phyloP scores from a whole-genome alignment of 2,329 filamentous ascomycete genomes.

The Fusarium begoniae region DNA sequence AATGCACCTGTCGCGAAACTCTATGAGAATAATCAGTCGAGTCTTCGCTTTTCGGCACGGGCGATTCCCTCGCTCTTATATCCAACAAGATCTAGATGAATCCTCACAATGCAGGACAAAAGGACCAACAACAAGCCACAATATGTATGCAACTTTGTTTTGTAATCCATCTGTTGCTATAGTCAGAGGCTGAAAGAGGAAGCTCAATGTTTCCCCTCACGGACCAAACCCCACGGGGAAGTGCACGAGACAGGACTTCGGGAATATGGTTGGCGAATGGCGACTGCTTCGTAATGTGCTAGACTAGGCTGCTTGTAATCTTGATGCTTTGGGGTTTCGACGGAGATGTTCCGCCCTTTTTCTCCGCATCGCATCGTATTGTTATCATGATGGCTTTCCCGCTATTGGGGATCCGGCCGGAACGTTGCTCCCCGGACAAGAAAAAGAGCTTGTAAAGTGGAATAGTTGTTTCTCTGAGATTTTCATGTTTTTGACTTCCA shows the following conservation, averaged over 20 bases:
- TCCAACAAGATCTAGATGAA: background rate
- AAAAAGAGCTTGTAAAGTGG: background rate
- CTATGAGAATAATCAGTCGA: background rate
- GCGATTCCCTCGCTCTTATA: background rate
- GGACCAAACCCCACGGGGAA: conserved; percentile 22
- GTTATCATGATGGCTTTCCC: background rate
- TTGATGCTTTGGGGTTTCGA: background rate
- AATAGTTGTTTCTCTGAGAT: background rate
- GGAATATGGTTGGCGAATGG: conserved; percentile 9
- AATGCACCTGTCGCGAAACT: background rate
- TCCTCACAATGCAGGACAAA: background rate
- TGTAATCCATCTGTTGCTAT: background rate
- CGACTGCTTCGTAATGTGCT: background rate
- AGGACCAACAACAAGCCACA: conserved; percentile 3
- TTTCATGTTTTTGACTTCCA: background rate
- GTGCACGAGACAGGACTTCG: background rate
- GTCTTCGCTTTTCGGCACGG: background rate
- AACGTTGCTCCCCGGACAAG: background rate
- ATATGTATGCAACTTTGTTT: conserved; percentile 15
- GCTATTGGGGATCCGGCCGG: background rate
- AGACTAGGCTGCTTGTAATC: conserved; percentile 1
- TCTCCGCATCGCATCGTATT: conserved; percentile 17
- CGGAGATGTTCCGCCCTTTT: conserved; percentile 15
- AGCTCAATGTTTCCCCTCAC: conserved; percentile 23
- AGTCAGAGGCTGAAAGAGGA: conserved; percentile 11